phyloP scores from a whole-genome alignment of 2,329 filamentous ascomycete species.

The Ophiosphaerella narmari region DNA sequence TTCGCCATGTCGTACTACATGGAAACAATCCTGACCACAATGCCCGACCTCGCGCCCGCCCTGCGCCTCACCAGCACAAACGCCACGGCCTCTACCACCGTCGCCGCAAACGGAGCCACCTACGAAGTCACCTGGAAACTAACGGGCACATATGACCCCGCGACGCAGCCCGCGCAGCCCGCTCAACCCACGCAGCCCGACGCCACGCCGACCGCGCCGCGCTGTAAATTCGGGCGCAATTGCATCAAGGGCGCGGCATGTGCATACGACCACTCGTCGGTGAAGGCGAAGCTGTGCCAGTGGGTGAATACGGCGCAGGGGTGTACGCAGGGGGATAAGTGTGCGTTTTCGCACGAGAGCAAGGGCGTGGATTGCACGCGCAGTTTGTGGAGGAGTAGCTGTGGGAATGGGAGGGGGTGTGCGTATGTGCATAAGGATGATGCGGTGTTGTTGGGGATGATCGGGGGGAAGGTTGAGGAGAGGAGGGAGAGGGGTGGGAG shows the following conservation, averaged over 20 bases:
- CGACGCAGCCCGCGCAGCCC: background rate
- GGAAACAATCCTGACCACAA: background rate
- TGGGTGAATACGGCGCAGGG: slow-evolving; percentile 6
- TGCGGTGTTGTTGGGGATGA: background rate
- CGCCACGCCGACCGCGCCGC: background rate
- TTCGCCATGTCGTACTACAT: background rate
- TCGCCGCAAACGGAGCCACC: background rate
- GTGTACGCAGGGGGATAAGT: slow-evolving; percentile 2
- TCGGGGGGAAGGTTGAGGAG: no score
- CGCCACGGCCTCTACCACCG: background rate
- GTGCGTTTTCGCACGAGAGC: slow-evolving; percentile 3
- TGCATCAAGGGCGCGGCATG: slow-evolving; percentile 4
- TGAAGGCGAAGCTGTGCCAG: slow-evolving; percentile 1
- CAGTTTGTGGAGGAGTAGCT: background rate
- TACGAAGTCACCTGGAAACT: slow-evolving; percentile 1
- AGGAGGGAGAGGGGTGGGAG: no score
- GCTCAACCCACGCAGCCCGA: background rate
- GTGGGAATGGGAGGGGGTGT: slow-evolving; percentile 1
- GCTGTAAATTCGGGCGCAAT: slow-evolving; percentile 5
- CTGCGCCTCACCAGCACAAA: background rate
- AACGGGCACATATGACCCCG: background rate
- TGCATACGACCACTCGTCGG: slow-evolving; percentile 1
- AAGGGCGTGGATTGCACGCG: slow-evolving; percentile 2
- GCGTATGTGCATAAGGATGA: slow-evolving; percentile 9
- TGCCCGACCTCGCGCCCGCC: background rate